Base-by-base conservation (phyloP, 169 alveolate genomes). In the Ichthyophthirius multifiliis region DNA sequence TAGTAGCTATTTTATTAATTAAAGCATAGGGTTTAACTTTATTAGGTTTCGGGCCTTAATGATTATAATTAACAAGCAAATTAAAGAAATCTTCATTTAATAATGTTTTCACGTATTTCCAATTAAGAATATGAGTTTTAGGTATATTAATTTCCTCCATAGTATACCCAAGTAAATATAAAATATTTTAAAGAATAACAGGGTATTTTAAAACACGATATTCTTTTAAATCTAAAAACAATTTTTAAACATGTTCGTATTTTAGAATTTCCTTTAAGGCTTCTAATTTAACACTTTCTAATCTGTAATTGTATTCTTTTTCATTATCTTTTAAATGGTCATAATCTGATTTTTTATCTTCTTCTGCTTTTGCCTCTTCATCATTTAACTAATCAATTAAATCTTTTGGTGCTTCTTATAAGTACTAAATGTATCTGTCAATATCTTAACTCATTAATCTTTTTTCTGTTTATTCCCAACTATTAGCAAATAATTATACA, bases 41-140 rank as follows among this genome's bases (percentile, higher is more conserved):
- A 23, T 88, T 88, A 47, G 89, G 88, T 62, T 82, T 75, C 2
- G 93, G 85, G 4, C 93, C 93, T 16, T 65, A 83, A 15, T 87
- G 88, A 34, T 83, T 86, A 76, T 88, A 88, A 23, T 83, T 86
- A 27, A 47, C 15, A 9, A 88, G 65, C 67, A 76, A 80, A 48
- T 88, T 74, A 44, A 88, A 63, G 48, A 84, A 65, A 20, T 46
- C 65, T 71, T 76, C 88, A 83, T 85, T 77, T 2, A 88, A 35
- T n/a, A 71, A 35, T 65, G 67, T 74, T 75, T 75, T 44, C 64
- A 64, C 79, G 62, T 79, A 75, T 34, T 83, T 84, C 93, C 93
- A 88, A 64, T 87, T 85, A 15, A 88, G 78, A 77, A 83, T 39
- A 84, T 88, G 89, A 12, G 93, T 88, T 48, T 76, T 84, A 39